A percentile compares a stretch with the other conserved stretches of the same genome.
Conservation (phyloP, 345 rosid genomes). For the Boechera stricta region DNA sequence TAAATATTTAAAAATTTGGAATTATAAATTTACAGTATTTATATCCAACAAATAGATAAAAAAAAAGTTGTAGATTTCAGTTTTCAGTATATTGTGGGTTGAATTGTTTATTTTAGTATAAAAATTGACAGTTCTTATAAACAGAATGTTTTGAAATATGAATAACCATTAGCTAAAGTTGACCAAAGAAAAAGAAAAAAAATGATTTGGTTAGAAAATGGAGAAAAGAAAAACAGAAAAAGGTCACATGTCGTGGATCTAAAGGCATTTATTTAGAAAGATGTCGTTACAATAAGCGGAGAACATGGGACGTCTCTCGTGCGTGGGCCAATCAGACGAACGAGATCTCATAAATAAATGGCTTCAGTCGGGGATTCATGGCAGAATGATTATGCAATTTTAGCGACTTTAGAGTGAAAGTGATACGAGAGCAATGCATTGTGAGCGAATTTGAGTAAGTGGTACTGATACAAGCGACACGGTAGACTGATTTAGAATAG, state of each 20-base stretch:
- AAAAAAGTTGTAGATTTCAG: not conserved
- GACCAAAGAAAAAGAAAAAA: not conserved
- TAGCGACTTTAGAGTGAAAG: not conserved
- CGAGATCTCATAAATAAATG: conserved; percentile 17
- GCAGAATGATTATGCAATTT: conserved; percentile 26
- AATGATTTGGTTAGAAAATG: no score
- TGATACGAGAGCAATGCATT: not conserved
- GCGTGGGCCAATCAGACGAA: conserved; percentile 34
- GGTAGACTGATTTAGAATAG: not conserved
- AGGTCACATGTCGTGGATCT: not conserved
- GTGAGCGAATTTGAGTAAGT: not conserved
- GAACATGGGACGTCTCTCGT: conserved; percentile 33
- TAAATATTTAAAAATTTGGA: not conserved
- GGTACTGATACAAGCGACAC: not conserved
- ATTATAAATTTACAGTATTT: not conserved
- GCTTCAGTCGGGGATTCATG: not conserved
- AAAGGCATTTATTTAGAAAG: conserved; percentile 5
- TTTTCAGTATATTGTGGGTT: not conserved
- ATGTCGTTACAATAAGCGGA: conserved; percentile 22
- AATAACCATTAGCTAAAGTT: not conserved
- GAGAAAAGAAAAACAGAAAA: not conserved
- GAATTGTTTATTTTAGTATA: not conserved
- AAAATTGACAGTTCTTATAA: not conserved
- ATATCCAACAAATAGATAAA: not conserved
- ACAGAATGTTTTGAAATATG: not conserved